These are phyloP conservation scores for Gnomoniopsis smithogilvyi DNA, from an alignment of 2,329 filamentous ascomycete genomes.

Conservation along the genomic window DNA sequence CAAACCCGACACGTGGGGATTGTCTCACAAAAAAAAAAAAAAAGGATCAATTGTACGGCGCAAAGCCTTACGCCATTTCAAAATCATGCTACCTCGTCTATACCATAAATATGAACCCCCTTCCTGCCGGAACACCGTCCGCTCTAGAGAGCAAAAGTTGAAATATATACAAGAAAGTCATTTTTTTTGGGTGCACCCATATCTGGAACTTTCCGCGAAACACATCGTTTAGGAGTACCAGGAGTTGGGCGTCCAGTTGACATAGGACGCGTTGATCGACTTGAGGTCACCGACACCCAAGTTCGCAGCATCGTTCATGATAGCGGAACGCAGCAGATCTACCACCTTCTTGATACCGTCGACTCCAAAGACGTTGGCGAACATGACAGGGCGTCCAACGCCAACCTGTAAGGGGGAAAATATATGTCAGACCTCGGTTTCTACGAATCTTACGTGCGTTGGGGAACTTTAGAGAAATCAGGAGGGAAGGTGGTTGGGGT, in stretches of 20 bases:
- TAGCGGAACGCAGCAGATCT: conserved; percentile 46
- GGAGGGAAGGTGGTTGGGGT: not conserved
- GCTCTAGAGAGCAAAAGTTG: not conserved
- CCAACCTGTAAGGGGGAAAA: conserved; percentile 22
- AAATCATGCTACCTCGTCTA: no score
- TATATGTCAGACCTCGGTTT: not conserved
- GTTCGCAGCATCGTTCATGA: conserved; percentile 41
- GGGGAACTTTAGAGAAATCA: not conserved
- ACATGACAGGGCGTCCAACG: conserved; percentile 50
- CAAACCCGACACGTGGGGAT: no score
- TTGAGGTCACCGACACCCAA: conserved; percentile 37
- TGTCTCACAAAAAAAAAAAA: no score
- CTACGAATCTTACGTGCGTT: not conserved
- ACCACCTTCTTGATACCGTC: conserved; percentile 44
- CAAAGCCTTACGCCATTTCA: no score
- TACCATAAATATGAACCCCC: no score
- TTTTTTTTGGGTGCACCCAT: not conserved
- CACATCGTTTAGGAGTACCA: not conserved
- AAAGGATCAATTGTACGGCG: no score
- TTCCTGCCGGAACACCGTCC: no score
- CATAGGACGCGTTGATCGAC: conserved; percentile 27
- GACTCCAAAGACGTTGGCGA: conserved; percentile 47
- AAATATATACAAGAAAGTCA: not conserved
- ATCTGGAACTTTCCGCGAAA: not conserved
- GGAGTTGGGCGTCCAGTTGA: conserved; percentile 28